These are phyloP conservation scores for Cutaneotrichosporon cyanovorans DNA, from an alignment of 1,284 basidiomycete species.

Conservation along the genomic window DNA sequence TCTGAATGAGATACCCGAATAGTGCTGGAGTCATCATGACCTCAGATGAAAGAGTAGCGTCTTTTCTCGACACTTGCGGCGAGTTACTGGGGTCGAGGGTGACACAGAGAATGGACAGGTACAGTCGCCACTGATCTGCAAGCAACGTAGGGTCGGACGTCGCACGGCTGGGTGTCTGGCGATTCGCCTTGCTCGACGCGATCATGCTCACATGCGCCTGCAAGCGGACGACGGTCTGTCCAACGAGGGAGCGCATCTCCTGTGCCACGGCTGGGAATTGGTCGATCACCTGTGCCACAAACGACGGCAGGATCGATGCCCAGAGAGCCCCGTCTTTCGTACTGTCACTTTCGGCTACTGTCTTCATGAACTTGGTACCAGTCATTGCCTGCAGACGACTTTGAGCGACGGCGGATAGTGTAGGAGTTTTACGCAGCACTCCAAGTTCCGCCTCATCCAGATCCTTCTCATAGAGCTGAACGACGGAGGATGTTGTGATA, in stretches of 20 bases:
- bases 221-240: conserved; percentile 41
- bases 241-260: conserved; percentile 43
- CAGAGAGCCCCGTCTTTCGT: conserved; percentile 45
- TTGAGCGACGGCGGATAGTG: conserved; percentile 29
- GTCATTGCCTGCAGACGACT: conserved; percentile 26
- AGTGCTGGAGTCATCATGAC: conserved; percentile 58
- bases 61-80: conserved; percentile 49
- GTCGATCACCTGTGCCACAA: conserved; percentile 40
- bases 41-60: conserved; percentile 46
- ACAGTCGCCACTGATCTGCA: conserved; percentile 80
- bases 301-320: conserved; percentile 43
- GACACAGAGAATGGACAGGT: conserved; percentile 73
- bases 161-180: conserved; percentile 6
- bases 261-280: conserved; percentile 40
- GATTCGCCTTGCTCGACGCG: conserved; percentile 21
- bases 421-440: conserved; percentile 26
- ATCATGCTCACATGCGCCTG: conserved; percentile 42
- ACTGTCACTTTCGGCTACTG: conserved; percentile 46
- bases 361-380: conserved; percentile 25
- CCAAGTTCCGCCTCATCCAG: conserved; percentile 35
- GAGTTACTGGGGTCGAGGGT: conserved; percentile 55
- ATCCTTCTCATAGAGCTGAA: conserved; percentile 30
- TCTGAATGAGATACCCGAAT: conserved; percentile 77
- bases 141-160: conserved; percentile 56
- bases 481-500: conserved; percentile 17